Evolutionary conservation across 1,284 basidiomycete species (phyloP).

Genomic region (Pholiota adiposa): DNA sequence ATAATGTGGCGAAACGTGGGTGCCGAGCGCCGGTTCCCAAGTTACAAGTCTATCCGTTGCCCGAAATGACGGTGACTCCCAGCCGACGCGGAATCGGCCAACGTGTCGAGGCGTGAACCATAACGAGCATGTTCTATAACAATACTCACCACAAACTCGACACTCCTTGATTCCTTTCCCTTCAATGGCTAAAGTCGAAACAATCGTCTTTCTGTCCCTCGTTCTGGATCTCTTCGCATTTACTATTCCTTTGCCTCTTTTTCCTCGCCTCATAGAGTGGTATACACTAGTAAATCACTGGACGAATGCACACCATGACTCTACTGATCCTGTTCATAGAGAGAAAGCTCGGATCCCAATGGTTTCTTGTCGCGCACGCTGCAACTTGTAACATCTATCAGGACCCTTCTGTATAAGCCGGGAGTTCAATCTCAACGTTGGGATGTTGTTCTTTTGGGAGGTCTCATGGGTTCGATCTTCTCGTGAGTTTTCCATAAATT

Average conservation of each 20-base stretch:
- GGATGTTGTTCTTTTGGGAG: conserved; percentile 87
- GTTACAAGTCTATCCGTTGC: conserved; percentile 17
- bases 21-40: conserved; percentile 21
- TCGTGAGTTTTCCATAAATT: conserved; percentile 60
- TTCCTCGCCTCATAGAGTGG: conserved; percentile 90
- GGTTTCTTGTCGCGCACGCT: conserved; percentile 77
- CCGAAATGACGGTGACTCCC: conserved; percentile 3
- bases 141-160: neutral
- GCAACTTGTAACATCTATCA: conserved; percentile 60
- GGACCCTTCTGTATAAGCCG: conserved; percentile 65
- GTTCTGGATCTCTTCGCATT: conserved; percentile 90
- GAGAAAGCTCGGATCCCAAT: conserved; percentile 68
- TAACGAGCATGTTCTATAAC: conserved; percentile 2
- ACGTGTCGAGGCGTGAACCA: conserved; percentile 18
- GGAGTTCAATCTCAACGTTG: conserved; percentile 69
- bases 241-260: conserved; percentile 92
- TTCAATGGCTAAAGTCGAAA: conserved; percentile 68
- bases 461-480: conserved; percentile 89
- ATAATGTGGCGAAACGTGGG: neutral
- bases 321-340: conserved; percentile 42
- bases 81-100: conserved; percentile 6
- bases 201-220: conserved; percentile 81
- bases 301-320: neutral
- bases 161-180: conserved; percentile 3
- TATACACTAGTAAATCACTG: conserved; percentile 66